These are phyloP conservation scores for Magnolia officinalis DNA, from an alignment of 164 flowering plant species.

Conservation along the genomic window DNA sequence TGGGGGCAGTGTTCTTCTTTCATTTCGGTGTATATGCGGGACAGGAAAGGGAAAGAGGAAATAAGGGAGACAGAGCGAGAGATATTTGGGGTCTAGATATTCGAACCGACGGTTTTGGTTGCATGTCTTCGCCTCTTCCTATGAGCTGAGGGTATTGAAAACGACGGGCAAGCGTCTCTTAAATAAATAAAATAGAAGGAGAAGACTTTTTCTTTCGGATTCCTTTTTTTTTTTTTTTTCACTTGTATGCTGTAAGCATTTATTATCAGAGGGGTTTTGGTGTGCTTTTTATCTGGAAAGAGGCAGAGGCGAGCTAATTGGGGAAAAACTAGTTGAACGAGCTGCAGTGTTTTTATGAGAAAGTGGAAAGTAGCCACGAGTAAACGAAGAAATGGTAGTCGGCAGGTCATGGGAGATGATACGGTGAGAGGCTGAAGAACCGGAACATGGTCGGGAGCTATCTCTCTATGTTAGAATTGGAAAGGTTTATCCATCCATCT, in stretches of 20 bases:
- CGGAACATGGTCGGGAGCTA: no score
- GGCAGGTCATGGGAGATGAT: no score
- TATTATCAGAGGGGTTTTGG: background rate
- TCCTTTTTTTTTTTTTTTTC: no score
- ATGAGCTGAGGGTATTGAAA: background rate
- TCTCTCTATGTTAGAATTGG: no score
- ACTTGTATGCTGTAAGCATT: no score
- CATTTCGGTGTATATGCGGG: background rate
- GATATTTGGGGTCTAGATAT: background rate
- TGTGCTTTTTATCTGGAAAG: background rate
- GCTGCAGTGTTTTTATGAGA: no score
- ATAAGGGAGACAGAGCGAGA: background rate
- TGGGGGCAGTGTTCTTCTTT: background rate
- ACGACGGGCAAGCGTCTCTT: background rate
- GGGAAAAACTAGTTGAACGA: background rate
- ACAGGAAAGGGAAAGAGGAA: background rate
- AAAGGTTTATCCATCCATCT: no score
- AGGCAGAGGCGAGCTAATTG: background rate
- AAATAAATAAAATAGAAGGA: no score
- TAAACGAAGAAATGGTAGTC: no score
- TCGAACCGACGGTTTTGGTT: background rate
- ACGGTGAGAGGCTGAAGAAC: no score
- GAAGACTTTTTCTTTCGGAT: no score
- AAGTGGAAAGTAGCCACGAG: no score
- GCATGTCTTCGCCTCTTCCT: background rate